Base-by-base conservation (phyloP, 192 early-diverging fungal genomes). In the Coemansia sp. region DNA sequence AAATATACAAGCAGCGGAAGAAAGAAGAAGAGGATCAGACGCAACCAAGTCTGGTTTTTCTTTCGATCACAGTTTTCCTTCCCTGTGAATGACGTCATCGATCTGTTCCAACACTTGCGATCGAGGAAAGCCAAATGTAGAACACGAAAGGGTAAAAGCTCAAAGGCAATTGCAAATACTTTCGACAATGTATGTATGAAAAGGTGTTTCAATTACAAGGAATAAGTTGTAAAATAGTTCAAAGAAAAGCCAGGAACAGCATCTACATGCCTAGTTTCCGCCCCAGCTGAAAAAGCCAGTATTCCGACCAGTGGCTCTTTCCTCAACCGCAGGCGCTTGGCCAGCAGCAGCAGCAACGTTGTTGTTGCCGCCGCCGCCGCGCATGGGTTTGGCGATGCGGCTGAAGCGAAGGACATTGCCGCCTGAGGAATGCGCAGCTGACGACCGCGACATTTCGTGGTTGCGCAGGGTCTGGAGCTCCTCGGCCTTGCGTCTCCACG, bases 331-430 rank as follows among this genome's bases (percentile, higher is more conserved):
- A 22, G 25, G 34, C 7, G 67, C 23, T 14, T 52, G 46, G 4
- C 53, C 67, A 14, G 56, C 29, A 33, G 46, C 38, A 40, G 46
- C 46, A 20, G n/a, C 46, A 9, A 5, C 10, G 49, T 20, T 5
- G 9, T 59, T 55, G 41, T 59, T 68, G 46, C 85, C 90, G 33
- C 85, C 83, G 36, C 94, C 92, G 42, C 96, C 96, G 49, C 93
- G 87, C 66, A 98, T 74, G 57, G 94, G 96, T 83, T 95, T 95
- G 62, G 94, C 93, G 55, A 98, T 93, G 41, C 89, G 76, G 62
- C 88, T 89, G 58, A 89, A 92, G 68, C 73, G 75, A 43, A 87
- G 71, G n/a, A 78, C 71, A n/a, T 66, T 67, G 65, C 49, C 71
- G 34, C 45, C 58, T 9, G 70, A 45, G 4, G 73, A 56, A 52